Evolutionary conservation across 208 protist genomes (phyloP).

Genomic region (Lotmaria passim): DNA sequence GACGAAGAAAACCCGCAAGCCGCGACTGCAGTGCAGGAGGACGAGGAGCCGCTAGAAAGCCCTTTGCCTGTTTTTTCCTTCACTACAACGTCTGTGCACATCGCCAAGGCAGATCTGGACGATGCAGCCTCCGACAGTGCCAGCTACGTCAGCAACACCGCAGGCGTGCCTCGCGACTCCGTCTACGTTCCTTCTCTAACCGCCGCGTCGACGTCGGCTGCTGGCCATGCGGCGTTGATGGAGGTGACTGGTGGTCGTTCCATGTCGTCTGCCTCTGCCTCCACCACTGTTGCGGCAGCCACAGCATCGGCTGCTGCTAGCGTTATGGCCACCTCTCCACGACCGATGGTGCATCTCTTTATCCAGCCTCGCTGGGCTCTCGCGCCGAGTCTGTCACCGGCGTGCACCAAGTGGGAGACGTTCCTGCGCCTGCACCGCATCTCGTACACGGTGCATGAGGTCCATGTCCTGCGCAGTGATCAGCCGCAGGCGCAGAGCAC

Average conservation of each 20-base stretch:
- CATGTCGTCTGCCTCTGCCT: background rate
- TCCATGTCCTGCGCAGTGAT: slow-evolving; percentile 34
- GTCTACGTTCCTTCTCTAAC: slow-evolving; percentile 1
- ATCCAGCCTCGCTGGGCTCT: slow-evolving; percentile 45
- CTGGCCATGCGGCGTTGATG: background rate
- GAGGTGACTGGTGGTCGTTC: background rate
- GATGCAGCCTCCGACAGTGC: background rate
- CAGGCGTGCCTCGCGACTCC: background rate
- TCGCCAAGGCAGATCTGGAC: slow-evolving; percentile 5
- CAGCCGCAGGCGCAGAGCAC: slow-evolving; percentile 23
- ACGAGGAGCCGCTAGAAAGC: background rate
- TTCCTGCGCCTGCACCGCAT: slow-evolving; percentile 54
- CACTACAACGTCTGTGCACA: slow-evolving; percentile 20
- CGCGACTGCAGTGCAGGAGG: background rate
- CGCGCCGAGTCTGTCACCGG: slow-evolving; percentile 37
- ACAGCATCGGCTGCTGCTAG: too few relatives aligned
- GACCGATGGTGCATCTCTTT: slow-evolving; percentile 42
- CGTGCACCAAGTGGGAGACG: slow-evolving; percentile 51
- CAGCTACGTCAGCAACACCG: slow-evolving; percentile 1
- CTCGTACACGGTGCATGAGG: slow-evolving; percentile 44
- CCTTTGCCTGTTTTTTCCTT: slow-evolving; percentile 17
- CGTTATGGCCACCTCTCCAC: background rate
- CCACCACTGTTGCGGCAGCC: too few relatives aligned
- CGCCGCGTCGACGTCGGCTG: too few relatives aligned
- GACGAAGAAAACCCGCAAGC: background rate